These are phyloP conservation scores for Parastagonospora avenae DNA, from an alignment of 2,329 filamentous ascomycete genomes.

Conservation along the genomic window DNA sequence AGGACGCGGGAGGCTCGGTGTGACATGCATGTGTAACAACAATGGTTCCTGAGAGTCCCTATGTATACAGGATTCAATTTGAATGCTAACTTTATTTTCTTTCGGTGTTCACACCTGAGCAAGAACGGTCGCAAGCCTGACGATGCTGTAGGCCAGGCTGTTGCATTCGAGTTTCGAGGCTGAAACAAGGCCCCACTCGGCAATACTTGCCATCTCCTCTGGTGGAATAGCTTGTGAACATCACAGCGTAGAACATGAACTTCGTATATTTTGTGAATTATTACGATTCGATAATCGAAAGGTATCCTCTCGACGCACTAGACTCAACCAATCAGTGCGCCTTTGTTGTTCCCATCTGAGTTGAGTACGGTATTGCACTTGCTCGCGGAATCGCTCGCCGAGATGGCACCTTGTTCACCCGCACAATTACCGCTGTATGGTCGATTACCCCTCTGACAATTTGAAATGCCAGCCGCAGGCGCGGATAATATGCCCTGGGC, in stretches of 20 bases:
- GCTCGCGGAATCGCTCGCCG: constrained; percentile 15
- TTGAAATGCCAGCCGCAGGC: constrained; percentile 10
- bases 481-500: constrained; percentile 17
- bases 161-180: constrained; percentile 1
- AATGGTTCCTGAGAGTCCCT: no score
- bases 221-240: no score
- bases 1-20: no score
- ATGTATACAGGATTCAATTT: no score
- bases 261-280: not conserved
- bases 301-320: no score
- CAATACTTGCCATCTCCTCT: not conserved
- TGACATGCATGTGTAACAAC: no score
- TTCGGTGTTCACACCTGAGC: not conserved
- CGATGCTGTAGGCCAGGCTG: not conserved
- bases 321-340: not conserved
- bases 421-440: constrained; percentile 30
- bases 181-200: not conserved
- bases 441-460: constrained; percentile 14
- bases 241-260: not conserved
- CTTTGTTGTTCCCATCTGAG: constrained; percentile 5
- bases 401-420: constrained; percentile 15
- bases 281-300: no score
- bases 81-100: no score
- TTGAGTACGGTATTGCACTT: constrained; percentile 39
- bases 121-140: not conserved